phyloP scores from a whole-genome alignment of 2,329 filamentous ascomycete genomes.

The Aspergillus eucalypticola region DNA sequence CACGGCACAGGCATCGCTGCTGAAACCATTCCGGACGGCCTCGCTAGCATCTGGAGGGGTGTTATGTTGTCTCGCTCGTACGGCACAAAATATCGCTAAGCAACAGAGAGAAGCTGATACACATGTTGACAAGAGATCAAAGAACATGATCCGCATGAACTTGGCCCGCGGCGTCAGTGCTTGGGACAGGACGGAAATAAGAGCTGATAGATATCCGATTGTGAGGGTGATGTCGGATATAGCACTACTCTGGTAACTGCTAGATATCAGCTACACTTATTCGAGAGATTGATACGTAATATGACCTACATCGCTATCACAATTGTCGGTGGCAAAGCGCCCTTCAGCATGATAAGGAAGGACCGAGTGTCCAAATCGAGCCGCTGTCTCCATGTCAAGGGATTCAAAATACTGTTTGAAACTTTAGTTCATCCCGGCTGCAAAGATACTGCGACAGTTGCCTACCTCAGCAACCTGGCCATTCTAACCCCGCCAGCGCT shows the following conservation, averaged over 20 bases:
- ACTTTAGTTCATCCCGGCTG: not conserved
- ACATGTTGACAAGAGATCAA: slow-evolving; percentile 59
- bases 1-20: slow-evolving; percentile 68
- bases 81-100: slow-evolving; percentile 64
- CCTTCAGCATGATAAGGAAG: slow-evolving; percentile 47
- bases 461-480: slow-evolving; percentile 16
- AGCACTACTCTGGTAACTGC: slow-evolving; percentile 54
- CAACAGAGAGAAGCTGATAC: slow-evolving; percentile 61
- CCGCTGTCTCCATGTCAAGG: slow-evolving; percentile 24
- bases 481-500: not conserved
- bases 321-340: slow-evolving; percentile 58
- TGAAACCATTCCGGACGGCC: slow-evolving; percentile 52
- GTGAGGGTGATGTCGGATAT: slow-evolving; percentile 45
- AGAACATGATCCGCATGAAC: slow-evolving; percentile 66
- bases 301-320: slow-evolving; percentile 56
- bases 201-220: slow-evolving; percentile 61
- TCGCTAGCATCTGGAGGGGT: slow-evolving; percentile 35
- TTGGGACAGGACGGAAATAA: slow-evolving; percentile 65
- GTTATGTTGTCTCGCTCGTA: slow-evolving; percentile 65
- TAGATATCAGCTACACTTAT: not conserved
- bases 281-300: no score
- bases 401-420: slow-evolving; percentile 16
- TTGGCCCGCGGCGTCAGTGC: slow-evolving; percentile 69
- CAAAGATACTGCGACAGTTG: not conserved
- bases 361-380: slow-evolving; percentile 28